Evolutionary conservation across 257 asterid species (phyloP).

Genomic region (Pogostemon cablin): DNA sequence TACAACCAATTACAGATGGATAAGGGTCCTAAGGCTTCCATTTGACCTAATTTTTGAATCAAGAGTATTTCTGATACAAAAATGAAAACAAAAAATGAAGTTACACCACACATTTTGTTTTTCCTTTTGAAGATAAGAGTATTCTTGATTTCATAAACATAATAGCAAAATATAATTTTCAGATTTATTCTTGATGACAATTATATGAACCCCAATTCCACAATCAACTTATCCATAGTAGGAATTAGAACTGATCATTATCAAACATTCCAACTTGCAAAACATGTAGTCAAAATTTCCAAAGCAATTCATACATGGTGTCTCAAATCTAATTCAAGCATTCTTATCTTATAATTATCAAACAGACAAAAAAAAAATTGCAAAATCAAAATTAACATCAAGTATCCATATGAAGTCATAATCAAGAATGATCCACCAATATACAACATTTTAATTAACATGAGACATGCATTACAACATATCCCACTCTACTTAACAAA

Average conservation of each 20-base stretch:
- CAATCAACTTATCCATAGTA: too few relatives aligned
- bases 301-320: neutral
- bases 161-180: neutral
- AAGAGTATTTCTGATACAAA: neutral
- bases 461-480: neutral
- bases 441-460: constrained; percentile 17
- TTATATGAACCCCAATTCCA: too few relatives aligned
- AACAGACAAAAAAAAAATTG: neutral
- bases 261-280: neutral
- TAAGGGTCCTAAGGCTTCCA: neutral
- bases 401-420: neutral
- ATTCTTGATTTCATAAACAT: neutral
- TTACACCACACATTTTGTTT: neutral
- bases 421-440: constrained; percentile 16
- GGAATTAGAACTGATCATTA: too few relatives aligned
- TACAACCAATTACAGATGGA: constrained; percentile 5
- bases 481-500: constrained; percentile 50
- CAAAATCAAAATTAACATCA: neutral
- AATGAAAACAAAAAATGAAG: neutral
- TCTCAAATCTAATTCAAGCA: neutral
- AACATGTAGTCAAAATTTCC: neutral
- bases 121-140: neutral
- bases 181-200: neutral
- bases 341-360: neutral
- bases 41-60: neutral